Percentiles rank a stretch among this genome's conserved stretches.
Conservation (phyloP, 768 basidiomycete genomes). For the Boletus patriciae region DNA sequence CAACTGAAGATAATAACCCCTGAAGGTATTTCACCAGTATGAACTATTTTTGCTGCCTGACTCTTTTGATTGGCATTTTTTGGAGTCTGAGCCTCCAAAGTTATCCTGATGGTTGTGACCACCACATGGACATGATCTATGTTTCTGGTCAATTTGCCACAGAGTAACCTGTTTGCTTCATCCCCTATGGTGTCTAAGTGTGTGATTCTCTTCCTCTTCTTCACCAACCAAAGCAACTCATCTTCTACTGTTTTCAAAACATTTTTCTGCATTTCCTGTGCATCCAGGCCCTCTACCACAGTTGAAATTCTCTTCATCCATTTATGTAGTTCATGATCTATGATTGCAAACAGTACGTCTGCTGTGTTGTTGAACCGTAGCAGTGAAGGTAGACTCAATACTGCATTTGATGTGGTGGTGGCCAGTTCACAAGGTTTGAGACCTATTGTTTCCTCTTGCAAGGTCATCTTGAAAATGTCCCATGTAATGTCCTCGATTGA, state of each 20-base stretch:
- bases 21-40: not conserved
- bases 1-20: not conserved
- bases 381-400: too few species aligned
- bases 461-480: too few species aligned
- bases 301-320: not conserved
- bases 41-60: not conserved
- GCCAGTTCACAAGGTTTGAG: too few species aligned
- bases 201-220: not conserved
- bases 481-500: too few species aligned
- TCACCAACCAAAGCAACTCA: not conserved
- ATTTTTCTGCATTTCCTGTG: not conserved
- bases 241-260: not conserved
- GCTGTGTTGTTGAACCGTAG: too few species aligned
- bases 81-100: not conserved
- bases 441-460: too few species aligned
- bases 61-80: not conserved
- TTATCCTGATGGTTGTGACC: not conserved
- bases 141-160: not conserved
- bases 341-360: not conserved
- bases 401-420: too few species aligned
- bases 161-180: not conserved
- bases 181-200: not conserved
- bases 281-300: not conserved
- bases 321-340: not conserved
- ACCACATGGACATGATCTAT: not conserved